These are phyloP conservation scores for Mycena galopus DNA, from an alignment of 768 basidiomycete genomes.

Conservation along the genomic window DNA sequence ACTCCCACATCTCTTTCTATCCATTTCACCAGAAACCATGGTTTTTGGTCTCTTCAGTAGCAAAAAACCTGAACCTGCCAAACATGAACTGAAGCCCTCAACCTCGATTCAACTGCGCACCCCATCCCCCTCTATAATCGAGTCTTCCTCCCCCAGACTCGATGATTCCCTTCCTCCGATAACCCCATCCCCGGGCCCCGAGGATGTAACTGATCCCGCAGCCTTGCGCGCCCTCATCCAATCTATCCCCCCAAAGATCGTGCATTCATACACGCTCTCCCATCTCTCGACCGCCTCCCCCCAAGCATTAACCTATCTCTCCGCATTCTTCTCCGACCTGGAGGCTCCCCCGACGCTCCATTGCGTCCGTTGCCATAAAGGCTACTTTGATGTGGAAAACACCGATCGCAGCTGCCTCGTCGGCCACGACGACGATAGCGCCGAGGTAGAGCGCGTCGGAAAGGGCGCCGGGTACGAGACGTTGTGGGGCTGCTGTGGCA, in stretches of 20 bases:
- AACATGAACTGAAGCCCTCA: constrained; percentile 8
- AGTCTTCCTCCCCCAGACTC: constrained; percentile 42
- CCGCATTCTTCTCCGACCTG: constrained; percentile 72
- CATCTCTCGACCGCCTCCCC: constrained; percentile 57
- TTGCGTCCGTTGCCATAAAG: constrained; percentile 81
- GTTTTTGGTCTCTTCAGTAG: constrained; percentile 40
- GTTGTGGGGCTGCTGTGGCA: constrained; percentile 80
- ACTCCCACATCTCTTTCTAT: not conserved
- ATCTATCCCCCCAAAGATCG: constrained; percentile 74
- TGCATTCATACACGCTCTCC: constrained; percentile 72
- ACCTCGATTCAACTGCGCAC: constrained; percentile 59
- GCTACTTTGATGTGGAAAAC: constrained; percentile 81
- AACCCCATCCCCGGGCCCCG: constrained; percentile 51
- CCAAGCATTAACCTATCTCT: constrained; percentile 59
- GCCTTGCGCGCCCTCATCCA: constrained; percentile 65
- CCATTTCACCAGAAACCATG: not conserved
- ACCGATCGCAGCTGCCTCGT: constrained; percentile 77
- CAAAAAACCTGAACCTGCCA: constrained; percentile 38
- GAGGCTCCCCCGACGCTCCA: constrained; percentile 77
- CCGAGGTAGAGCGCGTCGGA: constrained; percentile 74
- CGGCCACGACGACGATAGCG: constrained; percentile 85
- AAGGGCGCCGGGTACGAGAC: constrained; percentile 61
- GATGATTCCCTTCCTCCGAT: constrained; percentile 52
- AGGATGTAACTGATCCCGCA: constrained; percentile 52
- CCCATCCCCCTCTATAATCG: constrained; percentile 64